A percentile compares a stretch with the other conserved stretches of the same genome.
Conservation (phyloP, 305 asterid species). For the Fraxinus paxiana region DNA sequence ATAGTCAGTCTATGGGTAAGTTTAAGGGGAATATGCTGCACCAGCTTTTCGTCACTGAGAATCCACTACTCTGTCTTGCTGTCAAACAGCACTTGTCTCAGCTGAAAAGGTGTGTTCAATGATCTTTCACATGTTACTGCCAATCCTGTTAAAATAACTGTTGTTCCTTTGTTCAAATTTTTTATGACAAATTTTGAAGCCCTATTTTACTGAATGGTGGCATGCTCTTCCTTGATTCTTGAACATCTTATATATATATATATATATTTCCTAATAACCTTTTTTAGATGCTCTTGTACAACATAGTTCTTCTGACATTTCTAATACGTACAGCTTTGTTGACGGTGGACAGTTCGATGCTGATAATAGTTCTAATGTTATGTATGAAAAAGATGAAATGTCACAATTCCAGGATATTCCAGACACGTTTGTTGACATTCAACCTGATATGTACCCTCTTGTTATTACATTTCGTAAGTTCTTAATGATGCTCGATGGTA, state of each 20-base stretch:
- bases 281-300: not conserved
- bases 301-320: not conserved
- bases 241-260: not conserved
- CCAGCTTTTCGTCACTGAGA: conserved; percentile 70
- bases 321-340: conserved; percentile 37
- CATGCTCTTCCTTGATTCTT: not conserved
- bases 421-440: conserved; percentile 43
- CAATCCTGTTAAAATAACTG: not conserved
- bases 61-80: conserved; percentile 65
- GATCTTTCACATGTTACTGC: not conserved
- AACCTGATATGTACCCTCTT: conserved; percentile 43
- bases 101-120: conserved; percentile 45
- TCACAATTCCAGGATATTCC: conserved; percentile 47
- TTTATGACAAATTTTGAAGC: not conserved
- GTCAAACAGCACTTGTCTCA: conserved; percentile 59
- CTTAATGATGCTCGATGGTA: conserved; percentile 64
- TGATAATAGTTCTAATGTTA: conserved; percentile 18
- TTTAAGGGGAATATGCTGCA: conserved; percentile 25
- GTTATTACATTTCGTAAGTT: conserved; percentile 59
- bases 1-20: conserved; percentile 1
- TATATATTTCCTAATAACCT: not conserved
- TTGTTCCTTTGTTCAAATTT: not conserved
- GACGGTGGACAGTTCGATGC: conserved; percentile 23
- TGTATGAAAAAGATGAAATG: conserved; percentile 46
- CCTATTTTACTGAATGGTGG: not conserved